phyloP scores from a whole-genome alignment of 495 filamentous ascomycete genomes.

The Trypethelium eluteriae region DNA sequence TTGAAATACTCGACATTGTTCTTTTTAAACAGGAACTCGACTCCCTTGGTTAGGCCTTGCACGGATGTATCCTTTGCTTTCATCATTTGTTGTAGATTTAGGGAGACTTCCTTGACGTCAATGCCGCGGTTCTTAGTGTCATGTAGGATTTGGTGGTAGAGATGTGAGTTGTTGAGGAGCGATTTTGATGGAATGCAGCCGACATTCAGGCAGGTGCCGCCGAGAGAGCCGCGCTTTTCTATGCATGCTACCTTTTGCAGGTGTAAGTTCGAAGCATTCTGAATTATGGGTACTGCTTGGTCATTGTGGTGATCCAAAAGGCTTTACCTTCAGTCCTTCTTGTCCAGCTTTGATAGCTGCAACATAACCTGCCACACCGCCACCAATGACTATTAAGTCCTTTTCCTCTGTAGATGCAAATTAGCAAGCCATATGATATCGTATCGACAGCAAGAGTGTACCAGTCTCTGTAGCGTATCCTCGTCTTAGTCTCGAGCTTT shows the following conservation, averaged over 20 bases:
- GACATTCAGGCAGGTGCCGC: conserved; percentile 97
- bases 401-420: conserved; percentile 60
- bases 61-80: conserved; percentile 95
- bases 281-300: not conserved
- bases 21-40: conserved; percentile 98
- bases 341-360: conserved; percentile 98
- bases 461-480: conserved; percentile 76
- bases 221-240: conserved; percentile 92
- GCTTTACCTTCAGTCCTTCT: conserved; percentile 80
- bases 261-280: conserved; percentile 14
- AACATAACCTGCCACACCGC: conserved; percentile 97
- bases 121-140: conserved; percentile 97
- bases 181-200: conserved; percentile 99
- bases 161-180: conserved; percentile 97
- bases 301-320: not conserved
- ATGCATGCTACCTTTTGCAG: conserved; percentile 82
- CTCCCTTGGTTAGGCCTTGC: conserved; percentile 82
- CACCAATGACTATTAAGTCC: conserved; percentile 90
- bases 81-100: conserved; percentile 93
- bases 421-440: not conserved
- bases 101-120: conserved; percentile 89
- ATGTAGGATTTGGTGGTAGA: conserved; percentile 96
- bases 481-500: conserved; percentile 33
- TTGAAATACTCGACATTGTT: conserved; percentile 96
- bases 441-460: conserved; percentile 35